Evolutionary conservation across 768 basidiomycete species (phyloP), one percentile per base, ranked within the genome.

Genomic region (Boletellus ananas): DNA sequence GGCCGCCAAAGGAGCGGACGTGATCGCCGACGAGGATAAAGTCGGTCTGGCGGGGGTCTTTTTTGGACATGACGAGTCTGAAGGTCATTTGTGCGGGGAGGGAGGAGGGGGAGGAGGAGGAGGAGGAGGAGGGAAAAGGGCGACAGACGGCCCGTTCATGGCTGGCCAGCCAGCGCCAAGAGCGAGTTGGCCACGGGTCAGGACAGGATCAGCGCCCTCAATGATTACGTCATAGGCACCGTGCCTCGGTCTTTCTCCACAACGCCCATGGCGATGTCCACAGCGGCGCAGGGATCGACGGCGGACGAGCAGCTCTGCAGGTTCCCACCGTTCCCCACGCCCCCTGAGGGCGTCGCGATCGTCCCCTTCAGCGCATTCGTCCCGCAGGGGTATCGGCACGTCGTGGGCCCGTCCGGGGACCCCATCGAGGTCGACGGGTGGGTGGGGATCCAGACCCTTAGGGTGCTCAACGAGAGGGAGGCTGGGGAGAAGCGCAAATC

Each of bases 301-400:
- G 27, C 29, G 34, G 17, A 48, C 21, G 46, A 50, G 1, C 18
- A 41, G 3, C 0, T 37, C 18, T 41, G 36, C 13, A 39, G 3
- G 10, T 80, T 79, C 49, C 79, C 79, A 1, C 79, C 79, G 0
- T 81, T 80, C 55, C 79, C 80, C 7, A 13, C 38, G 2, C 40
- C 55, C 0, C 77, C 78, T 0, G 57, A 60, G 6, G 78, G 74
- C 16, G 71, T 74, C 17, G 52, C 51, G 25, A 69, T 81, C 51
- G 60, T 72, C 33, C 68, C 76, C 0, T 81, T 80, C 61, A 61
- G 64, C 36, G 62, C 69, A 25, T 82, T 75, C 55, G 61, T 3
- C 0, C 64, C 68, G 0, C 44, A 14, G 12, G 66, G 66, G 42
- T 67, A 67, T 46, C 53, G 35, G 16, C 29, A 20, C 25, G 13